phyloP scores from a whole-genome alignment of 2,329 filamentous ascomycete species.

The Fusarium chuoi region DNA sequence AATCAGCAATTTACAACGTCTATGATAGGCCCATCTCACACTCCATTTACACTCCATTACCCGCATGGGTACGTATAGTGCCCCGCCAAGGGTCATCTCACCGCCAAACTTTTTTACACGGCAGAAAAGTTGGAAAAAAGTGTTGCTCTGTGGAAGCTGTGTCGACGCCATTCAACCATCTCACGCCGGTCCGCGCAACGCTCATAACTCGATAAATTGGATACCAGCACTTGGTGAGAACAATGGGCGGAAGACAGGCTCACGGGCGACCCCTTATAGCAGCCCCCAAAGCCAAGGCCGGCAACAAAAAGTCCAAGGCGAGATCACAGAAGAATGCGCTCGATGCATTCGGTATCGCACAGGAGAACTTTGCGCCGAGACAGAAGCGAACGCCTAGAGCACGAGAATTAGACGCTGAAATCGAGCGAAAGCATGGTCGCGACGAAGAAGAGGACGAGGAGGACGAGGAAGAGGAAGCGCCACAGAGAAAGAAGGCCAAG shows the following conservation, averaged over 20 bases:
- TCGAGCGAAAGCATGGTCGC: slow-evolving; percentile 56
- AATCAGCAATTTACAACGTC: slow-evolving; percentile 36
- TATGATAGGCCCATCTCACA: slow-evolving; percentile 47
- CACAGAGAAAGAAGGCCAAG: slow-evolving; percentile 54
- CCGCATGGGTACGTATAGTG: slow-evolving; percentile 20
- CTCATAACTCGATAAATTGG: slow-evolving; percentile 8
- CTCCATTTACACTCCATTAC: slow-evolving; percentile 9
- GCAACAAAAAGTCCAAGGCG: slow-evolving; percentile 59
- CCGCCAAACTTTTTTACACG: slow-evolving; percentile 43
- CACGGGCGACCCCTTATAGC: slow-evolving; percentile 64
- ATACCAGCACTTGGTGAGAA: slow-evolving; percentile 12
- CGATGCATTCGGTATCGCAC: slow-evolving; percentile 67
- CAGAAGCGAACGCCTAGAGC: slow-evolving; percentile 61
- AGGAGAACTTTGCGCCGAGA: slow-evolving; percentile 61
- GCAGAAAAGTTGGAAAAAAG: slow-evolving; percentile 45
- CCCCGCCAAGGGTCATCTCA: slow-evolving; percentile 43
- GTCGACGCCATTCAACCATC: neutral
- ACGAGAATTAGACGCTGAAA: slow-evolving; percentile 62
- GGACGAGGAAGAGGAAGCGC: slow-evolving; percentile 60
- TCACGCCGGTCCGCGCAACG: slow-evolving; percentile 32
- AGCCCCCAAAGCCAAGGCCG: slow-evolving; percentile 45
- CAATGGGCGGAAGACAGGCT: slow-evolving; percentile 68
- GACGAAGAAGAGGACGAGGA: slow-evolving; percentile 59
- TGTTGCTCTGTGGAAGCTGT: neutral
- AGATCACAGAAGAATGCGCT: slow-evolving; percentile 62